A percentile compares a stretch with the other conserved stretches of the same genome.
Evolutionary conservation across 2,329 filamentous ascomycete genomes (phyloP).

Genomic region (Pseudogymnoascus sp.): DNA sequence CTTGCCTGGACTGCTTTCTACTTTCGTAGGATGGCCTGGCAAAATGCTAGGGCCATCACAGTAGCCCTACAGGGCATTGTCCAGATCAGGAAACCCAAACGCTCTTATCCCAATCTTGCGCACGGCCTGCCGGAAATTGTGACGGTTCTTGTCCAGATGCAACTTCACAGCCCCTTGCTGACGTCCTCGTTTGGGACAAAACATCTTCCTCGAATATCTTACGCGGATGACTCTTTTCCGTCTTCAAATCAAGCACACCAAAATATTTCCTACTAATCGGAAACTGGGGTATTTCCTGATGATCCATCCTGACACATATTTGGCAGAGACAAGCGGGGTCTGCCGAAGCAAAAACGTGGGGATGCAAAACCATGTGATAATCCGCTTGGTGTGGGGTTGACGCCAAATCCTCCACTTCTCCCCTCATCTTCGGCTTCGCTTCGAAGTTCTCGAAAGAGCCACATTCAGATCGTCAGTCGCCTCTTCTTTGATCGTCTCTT

Average conservation of each 20-base stretch:
- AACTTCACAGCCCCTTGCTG: not conserved
- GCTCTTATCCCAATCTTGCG: slow-evolving; percentile 1
- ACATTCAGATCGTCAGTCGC: slow-evolving; percentile 1
- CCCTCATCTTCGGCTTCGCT: not conserved
- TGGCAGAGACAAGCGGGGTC: not conserved
- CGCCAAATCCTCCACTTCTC: not conserved
- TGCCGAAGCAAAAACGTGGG: slow-evolving; percentile 6
- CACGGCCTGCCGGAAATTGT: slow-evolving; percentile 7
- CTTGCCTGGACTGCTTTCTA: not conserved
- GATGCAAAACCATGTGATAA: slow-evolving; percentile 2
- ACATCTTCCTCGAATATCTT: not conserved
- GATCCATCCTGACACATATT: slow-evolving; percentile 3
- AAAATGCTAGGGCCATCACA: not conserved
- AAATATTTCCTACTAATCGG: not conserved
- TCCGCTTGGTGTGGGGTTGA: not conserved
- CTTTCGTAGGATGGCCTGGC: not conserved
- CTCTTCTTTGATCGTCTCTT: slow-evolving; percentile 9
- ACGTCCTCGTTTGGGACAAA: not conserved
- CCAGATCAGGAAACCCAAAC: not conserved
- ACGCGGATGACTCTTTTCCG: not conserved
- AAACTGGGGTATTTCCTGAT: not conserved
- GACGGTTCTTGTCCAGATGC: not conserved
- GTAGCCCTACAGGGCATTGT: not conserved
- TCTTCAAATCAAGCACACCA: slow-evolving; percentile 6
- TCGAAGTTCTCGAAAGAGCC: not conserved